Evolutionary conservation across 148 eudicot species (phyloP), one percentile per base, ranked within the genome.

Genomic region (Vaccinium vitisidaea): DNA sequence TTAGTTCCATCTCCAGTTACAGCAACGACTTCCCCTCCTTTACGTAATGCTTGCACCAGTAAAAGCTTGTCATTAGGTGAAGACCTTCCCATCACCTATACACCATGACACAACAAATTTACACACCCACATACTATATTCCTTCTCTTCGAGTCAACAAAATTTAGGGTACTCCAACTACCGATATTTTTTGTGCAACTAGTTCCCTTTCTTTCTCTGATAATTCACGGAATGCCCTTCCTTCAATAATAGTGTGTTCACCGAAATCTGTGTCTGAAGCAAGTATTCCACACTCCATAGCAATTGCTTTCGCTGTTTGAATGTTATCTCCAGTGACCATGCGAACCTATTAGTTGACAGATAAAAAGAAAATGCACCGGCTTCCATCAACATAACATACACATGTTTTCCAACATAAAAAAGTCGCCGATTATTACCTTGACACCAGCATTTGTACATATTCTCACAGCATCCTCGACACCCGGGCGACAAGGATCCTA

Each of bases 1-100:
- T 96, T 96, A 50, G 98, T 96, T 77, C 99, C 99, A 88, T 96
- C 99, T 65, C 99, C 99, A 39, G 99, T 96, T 9, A 96, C 99
- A 80, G 99, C 99, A 76, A 96, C 99, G 52, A 96, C 97, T 50
- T 94, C 94, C 69, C 97, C 98, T 58, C 76, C 90, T 83, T 88
- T 94, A 76, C 98, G 94, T 80, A 96, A 86, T 70, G 99, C 90
- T 91, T 93, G 98, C 73, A 96, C 99, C 80, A 94, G 97, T 86
- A 96, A 82, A 79, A 96, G 92, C 90, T 96, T 96, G 85, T 96
- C 98, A 85, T 74, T 94, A 11, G 99, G 99, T 79, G 99, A 96
- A 75, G 99, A 96, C 87, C 99, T 93, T 90, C 95, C 99, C 99
- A 96, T 96, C 82, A 96, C 99, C 99, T 96, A 80, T 82, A 74